A percentile compares a stretch with the other conserved stretches of the same genome.
phyloP scores from a whole-genome alignment of 495 filamentous ascomycete species.

The Penicillium soppii region DNA sequence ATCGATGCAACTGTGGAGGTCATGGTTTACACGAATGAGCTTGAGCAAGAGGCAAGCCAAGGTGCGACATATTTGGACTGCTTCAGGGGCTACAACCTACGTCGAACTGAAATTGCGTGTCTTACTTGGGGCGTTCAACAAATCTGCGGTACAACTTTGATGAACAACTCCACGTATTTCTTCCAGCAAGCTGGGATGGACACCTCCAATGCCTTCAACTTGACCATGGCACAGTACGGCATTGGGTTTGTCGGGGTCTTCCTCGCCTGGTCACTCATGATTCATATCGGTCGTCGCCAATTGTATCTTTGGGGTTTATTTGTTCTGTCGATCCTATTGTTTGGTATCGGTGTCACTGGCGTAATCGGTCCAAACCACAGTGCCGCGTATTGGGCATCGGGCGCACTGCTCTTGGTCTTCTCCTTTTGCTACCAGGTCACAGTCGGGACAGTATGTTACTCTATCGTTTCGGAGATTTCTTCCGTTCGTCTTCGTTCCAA shows the following conservation, averaged over 20 bases:
- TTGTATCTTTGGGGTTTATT: conserved; percentile 52
- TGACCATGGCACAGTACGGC: conserved; percentile 38
- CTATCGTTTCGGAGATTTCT: conserved; percentile 34
- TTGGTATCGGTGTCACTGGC: conserved; percentile 40
- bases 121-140: conserved; percentile 27
- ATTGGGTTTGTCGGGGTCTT: conserved; percentile 53
- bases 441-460: conserved; percentile 42
- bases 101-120: conserved; percentile 40
- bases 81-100: conserved; percentile 38
- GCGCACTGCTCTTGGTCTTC: conserved; percentile 41
- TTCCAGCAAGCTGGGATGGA: conserved; percentile 40
- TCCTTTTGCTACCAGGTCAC: conserved; percentile 38
- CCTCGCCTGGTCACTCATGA: conserved; percentile 52
- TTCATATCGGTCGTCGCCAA: conserved; percentile 44
- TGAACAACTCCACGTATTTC: conserved; percentile 42
- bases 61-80: conserved; percentile 39
- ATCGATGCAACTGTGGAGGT: conserved; percentile 32
- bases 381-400: conserved; percentile 27
- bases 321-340: conserved; percentile 40
- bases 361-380: conserved; percentile 20
- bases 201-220: conserved; percentile 18
- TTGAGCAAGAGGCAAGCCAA: conserved; percentile 30
- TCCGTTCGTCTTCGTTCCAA: conserved; percentile 38
- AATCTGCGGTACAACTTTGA: conserved; percentile 29
- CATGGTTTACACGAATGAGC: conserved; percentile 37